These are phyloP conservation scores for Hypoxylon subgilvum DNA, from an alignment of 495 filamentous ascomycete species.

Conservation along the genomic window DNA sequence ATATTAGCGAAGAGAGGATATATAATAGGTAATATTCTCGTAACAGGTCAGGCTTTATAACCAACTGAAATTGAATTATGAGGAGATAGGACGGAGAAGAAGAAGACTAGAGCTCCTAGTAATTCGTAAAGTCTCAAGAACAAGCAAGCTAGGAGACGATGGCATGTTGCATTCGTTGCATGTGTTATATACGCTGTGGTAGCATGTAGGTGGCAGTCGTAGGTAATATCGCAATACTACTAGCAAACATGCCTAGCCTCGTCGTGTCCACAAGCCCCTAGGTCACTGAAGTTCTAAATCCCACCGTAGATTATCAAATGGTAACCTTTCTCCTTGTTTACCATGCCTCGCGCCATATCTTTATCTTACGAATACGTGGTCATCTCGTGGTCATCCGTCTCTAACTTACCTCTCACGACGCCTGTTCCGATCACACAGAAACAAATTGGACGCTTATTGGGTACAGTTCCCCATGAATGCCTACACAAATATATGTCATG, in stretches of 20 bases:
- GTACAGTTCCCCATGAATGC: neutral
- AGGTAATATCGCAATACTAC: neutral
- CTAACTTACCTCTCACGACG: conserved; percentile 28
- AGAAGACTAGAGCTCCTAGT: neutral
- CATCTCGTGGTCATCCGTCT: neutral
- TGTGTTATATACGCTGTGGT: no score
- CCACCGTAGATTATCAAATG: no score
- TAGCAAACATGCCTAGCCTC: conserved; percentile 17
- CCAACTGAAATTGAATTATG: neutral
- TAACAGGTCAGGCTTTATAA: no score
- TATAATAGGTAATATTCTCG: conserved; percentile 1
- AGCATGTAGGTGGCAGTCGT: neutral
- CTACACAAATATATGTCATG: conserved; percentile 24
- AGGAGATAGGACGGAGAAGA: neutral
- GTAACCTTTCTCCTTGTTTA: neutral
- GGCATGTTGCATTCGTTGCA: conserved; percentile 38
- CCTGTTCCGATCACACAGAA: conserved; percentile 28
- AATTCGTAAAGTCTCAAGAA: conserved; percentile 11
- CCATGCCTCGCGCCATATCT: conserved; percentile 19
- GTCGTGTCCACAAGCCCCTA: conserved; percentile 9
- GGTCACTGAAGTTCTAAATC: neutral
- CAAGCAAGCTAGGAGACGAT: conserved; percentile 9
- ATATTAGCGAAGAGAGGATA: conserved; percentile 1
- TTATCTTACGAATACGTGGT: conserved; percentile 7
- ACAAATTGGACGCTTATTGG: conserved; percentile 22